These are phyloP conservation scores for Nemania serpens DNA, from an alignment of 2,329 filamentous ascomycete species.

Conservation along the genomic window DNA sequence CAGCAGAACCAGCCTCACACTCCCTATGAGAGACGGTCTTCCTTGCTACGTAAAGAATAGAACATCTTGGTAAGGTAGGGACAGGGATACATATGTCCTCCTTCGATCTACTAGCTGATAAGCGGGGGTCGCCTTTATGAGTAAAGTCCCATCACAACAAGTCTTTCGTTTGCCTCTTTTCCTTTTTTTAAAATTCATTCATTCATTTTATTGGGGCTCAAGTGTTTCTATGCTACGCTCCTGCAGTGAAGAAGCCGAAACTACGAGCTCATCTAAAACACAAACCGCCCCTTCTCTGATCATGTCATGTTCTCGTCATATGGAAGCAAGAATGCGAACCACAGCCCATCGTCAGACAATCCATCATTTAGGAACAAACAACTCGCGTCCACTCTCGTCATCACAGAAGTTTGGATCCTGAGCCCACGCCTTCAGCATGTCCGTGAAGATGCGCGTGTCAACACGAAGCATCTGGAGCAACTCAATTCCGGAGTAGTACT, in stretches of 20 bases:
- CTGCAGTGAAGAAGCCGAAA: no score
- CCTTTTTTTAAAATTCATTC: no score
- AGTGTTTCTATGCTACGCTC: no score
- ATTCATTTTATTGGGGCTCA: no score
- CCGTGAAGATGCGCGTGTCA: constrained; percentile 5
- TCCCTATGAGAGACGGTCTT: constrained; percentile 67
- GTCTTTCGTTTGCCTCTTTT: no score
- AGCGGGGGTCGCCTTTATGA: no score
- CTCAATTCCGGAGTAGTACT: constrained; percentile 1
- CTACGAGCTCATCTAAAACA: no score
- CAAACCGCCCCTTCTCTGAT: neutral
- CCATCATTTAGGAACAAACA: constrained; percentile 11
- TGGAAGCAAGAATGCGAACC: neutral
- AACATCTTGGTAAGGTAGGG: neutral
- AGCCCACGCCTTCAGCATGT: neutral
- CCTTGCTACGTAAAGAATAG: constrained; percentile 48
- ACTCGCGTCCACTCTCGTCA: neutral
- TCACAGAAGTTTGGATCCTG: neutral
- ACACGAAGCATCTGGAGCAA: constrained; percentile 9
- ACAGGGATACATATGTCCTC: neutral
- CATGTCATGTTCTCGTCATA: neutral
- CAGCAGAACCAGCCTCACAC: constrained; percentile 64
- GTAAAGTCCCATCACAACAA: no score
- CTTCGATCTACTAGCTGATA: no score
- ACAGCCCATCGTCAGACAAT: neutral